These are phyloP conservation scores for Diplodia seriata DNA, from an alignment of 2,329 filamentous ascomycete genomes.

Conservation along the genomic window DNA sequence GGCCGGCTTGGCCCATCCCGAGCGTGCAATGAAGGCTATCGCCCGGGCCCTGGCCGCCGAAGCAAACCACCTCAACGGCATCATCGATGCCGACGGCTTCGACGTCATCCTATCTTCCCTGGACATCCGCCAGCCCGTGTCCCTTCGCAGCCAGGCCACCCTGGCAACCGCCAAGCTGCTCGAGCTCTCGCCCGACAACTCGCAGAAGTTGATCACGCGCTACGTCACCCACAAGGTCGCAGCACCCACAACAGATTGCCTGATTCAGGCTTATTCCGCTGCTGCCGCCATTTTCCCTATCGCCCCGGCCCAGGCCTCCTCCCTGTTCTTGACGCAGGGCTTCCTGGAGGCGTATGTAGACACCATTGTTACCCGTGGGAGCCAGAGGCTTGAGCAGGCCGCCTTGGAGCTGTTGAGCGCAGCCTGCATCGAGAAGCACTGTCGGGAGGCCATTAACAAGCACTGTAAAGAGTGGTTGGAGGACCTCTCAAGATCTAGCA, in stretches of 20 bases:
- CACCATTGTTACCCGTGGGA: slow-evolving; percentile 81
- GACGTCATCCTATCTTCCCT: slow-evolving; percentile 87
- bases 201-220: slow-evolving; percentile 71
- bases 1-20: slow-evolving; percentile 77
- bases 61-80: slow-evolving; percentile 60
- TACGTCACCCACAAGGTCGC: slow-evolving; percentile 77
- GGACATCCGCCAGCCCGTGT: slow-evolving; percentile 78
- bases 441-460: slow-evolving; percentile 82
- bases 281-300: slow-evolving; percentile 88
- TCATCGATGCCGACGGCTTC: slow-evolving; percentile 76
- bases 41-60: slow-evolving; percentile 65
- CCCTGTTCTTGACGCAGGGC: slow-evolving; percentile 85
- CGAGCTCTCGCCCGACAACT: slow-evolving; percentile 74
- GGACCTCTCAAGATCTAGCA: slow-evolving; percentile 77
- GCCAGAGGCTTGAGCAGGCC: slow-evolving; percentile 82
- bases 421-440: slow-evolving; percentile 83
- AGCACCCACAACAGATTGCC: slow-evolving; percentile 82
- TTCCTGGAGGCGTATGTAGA: slow-evolving; percentile 80
- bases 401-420: slow-evolving; percentile 89
- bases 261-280: slow-evolving; percentile 92
- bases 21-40: slow-evolving; percentile 66
- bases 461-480: slow-evolving; percentile 88
- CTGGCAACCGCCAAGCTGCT: slow-evolving; percentile 84
- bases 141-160: slow-evolving; percentile 80
- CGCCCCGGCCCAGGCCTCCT: slow-evolving; percentile 74